Evolutionary conservation across 306 rosid genomes (phyloP).

Genomic region (Albizia julibrissin): DNA sequence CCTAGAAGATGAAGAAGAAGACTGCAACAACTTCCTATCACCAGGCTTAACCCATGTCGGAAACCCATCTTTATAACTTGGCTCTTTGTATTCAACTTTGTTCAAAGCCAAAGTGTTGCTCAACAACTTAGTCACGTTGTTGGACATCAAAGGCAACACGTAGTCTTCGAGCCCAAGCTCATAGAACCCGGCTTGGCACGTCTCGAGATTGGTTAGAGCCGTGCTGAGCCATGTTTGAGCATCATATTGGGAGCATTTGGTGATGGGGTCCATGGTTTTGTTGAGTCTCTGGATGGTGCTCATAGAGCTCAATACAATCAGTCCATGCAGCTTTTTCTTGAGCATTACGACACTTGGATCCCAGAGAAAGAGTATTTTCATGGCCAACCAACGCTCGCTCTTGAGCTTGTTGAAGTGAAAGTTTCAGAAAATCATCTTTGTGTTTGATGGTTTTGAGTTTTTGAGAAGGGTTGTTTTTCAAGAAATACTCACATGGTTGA

Average conservation of each 20-base stretch:
- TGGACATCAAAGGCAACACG: slow-evolving; percentile 49
- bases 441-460: slow-evolving; percentile 22
- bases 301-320: slow-evolving; percentile 66
- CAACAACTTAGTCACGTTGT: slow-evolving; percentile 63
- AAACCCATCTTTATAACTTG: slow-evolving; percentile 44
- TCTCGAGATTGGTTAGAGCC: slow-evolving; percentile 65
- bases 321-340: slow-evolving; percentile 58
- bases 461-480: slow-evolving; percentile 20
- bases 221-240: slow-evolving; percentile 73
- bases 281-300: slow-evolving; percentile 52
- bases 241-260: slow-evolving; percentile 47
- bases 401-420: slow-evolving; percentile 46
- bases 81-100: slow-evolving; percentile 39
- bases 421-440: slow-evolving; percentile 49
- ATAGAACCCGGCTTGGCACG: slow-evolving; percentile 54
- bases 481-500: slow-evolving; percentile 52
- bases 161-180: slow-evolving; percentile 56
- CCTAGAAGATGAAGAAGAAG: not conserved
- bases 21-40: slow-evolving; percentile 59
- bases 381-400: slow-evolving; percentile 50
- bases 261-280: slow-evolving; percentile 41
- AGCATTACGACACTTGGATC: slow-evolving; percentile 41
- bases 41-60: slow-evolving; percentile 75
- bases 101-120: slow-evolving; percentile 65
- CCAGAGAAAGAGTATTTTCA: slow-evolving; percentile 30